Conservation (phyloP, 805 yeast genomes). For the Tetrapisispora iriomotensis region DNA sequence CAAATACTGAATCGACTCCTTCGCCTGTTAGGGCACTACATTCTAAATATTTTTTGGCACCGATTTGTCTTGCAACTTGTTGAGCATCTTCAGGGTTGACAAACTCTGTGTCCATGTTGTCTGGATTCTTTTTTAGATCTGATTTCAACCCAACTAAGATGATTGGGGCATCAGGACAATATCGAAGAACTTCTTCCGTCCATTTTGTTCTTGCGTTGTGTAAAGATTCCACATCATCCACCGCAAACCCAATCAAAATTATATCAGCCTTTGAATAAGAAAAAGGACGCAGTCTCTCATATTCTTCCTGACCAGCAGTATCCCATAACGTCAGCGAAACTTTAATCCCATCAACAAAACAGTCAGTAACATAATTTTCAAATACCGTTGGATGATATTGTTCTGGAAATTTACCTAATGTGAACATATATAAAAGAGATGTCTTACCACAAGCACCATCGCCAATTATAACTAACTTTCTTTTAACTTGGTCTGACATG, state of each 20-base stretch:
- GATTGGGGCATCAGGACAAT: conserved; percentile 74
- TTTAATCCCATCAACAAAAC: conserved; percentile 87
- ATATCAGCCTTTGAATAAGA: conserved; percentile 84
- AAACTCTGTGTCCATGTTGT: conserved; percentile 30
- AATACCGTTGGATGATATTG: conserved; percentile 92
- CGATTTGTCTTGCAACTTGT: conserved; percentile 62
- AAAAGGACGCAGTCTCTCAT: conserved; percentile 78
- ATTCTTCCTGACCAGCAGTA: conserved; percentile 95
- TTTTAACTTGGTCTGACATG: conserved; percentile 30
- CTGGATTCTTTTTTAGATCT: conserved; percentile 44
- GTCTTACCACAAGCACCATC: conserved; percentile 96
- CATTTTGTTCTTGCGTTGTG: conserved; percentile 78
- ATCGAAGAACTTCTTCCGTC: conserved; percentile 72
- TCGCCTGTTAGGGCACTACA: conserved; percentile 90
- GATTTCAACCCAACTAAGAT: conserved; percentile 77
- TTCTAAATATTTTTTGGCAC: conserved; percentile 76
- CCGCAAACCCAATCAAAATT: conserved; percentile 75
- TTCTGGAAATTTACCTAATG: conserved; percentile 86
- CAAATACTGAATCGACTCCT: conserved; percentile 91
- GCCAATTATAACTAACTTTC: conserved; percentile 85
- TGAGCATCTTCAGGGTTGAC: conserved; percentile 54
- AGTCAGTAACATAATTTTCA: conserved; percentile 89
- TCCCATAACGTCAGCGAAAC: conserved; percentile 89
- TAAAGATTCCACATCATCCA: conserved; percentile 76
- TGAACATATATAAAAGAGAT: conserved; percentile 79